A percentile compares a stretch with the other conserved stretches of the same genome.
These are phyloP conservation scores for Mucor circinelloides DNA, from an alignment of 371 early-diverging fungal species.

Conservation along the genomic window DNA sequence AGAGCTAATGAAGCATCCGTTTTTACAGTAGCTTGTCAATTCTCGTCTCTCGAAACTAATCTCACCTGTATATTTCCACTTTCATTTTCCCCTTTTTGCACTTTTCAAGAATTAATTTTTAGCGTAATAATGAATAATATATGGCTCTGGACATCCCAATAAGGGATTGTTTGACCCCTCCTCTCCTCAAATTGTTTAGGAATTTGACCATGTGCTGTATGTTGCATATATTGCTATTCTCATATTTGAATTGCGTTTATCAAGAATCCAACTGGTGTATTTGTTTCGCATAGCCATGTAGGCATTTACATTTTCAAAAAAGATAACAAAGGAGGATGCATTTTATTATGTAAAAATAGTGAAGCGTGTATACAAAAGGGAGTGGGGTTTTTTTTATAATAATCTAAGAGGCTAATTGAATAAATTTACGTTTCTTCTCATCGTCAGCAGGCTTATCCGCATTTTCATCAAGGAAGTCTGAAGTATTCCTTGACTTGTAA, in stretches of 20 bases:
- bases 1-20: slow-evolving; percentile 4
- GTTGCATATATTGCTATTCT: too few relatives aligned
- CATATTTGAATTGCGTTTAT: too few relatives aligned
- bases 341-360: background rate
- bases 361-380: background rate
- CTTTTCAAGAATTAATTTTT: too few relatives aligned
- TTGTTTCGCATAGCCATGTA: too few relatives aligned
- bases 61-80: too few relatives aligned
- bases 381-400: background rate
- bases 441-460: slow-evolving; percentile 40
- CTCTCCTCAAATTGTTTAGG: too few relatives aligned
- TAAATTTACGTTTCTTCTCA: slow-evolving; percentile 80
- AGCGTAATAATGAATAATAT: too few relatives aligned
- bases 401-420: slow-evolving; percentile 25
- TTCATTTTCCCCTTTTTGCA: too few relatives aligned
- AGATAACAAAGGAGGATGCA: background rate
- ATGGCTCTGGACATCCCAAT: too few relatives aligned
- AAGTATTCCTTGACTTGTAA: slow-evolving; percentile 70
- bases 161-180: too few relatives aligned
- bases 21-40: slow-evolving; percentile 8
- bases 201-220: too few relatives aligned
- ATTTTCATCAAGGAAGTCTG: slow-evolving; percentile 75
- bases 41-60: background rate
- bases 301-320: background rate
- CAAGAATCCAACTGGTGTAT: too few relatives aligned